These are phyloP conservation scores for Talaromyces piceae DNA, from an alignment of 2,329 filamentous ascomycete species.

Conservation along the genomic window DNA sequence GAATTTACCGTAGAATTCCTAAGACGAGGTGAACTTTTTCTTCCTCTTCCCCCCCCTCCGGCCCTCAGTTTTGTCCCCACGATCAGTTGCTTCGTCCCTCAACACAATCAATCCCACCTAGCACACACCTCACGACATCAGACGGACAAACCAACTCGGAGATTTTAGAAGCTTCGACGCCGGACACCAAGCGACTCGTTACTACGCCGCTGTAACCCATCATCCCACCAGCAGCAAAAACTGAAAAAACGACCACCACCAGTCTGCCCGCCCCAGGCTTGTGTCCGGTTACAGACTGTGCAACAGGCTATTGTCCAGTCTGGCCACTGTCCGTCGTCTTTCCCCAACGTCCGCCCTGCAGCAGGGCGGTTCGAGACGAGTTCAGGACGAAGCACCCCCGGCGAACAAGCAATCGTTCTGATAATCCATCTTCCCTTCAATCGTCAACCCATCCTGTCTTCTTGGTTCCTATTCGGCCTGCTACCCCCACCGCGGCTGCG, in stretches of 20 bases:
- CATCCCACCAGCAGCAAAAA: not conserved
- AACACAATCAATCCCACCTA: not conserved
- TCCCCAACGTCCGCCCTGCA: constrained; percentile 4
- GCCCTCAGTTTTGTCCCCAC: not conserved
- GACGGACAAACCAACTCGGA: not conserved
- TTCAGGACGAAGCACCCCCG: no score
- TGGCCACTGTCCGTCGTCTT: not conserved
- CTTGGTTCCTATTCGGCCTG: no score
- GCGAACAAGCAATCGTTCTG: no score
- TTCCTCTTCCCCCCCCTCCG: not conserved
- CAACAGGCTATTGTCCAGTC: no score
- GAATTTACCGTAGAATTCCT: no score
- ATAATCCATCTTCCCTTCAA: not conserved
- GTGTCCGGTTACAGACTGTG: not conserved
- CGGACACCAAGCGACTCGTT: not conserved
- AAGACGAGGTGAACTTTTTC: no score
- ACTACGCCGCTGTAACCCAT: not conserved
- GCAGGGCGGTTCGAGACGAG: constrained; percentile 9
- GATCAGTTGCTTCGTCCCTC: not conserved
- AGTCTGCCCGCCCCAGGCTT: no score
- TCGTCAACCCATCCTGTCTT: not conserved
- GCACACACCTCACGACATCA: no score
- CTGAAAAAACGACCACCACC: no score
- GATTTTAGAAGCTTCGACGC: not conserved
- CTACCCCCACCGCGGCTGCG: not conserved